Conservation (phyloP, 352 stramenopile species). For the Phytophthora citricola region DNA sequence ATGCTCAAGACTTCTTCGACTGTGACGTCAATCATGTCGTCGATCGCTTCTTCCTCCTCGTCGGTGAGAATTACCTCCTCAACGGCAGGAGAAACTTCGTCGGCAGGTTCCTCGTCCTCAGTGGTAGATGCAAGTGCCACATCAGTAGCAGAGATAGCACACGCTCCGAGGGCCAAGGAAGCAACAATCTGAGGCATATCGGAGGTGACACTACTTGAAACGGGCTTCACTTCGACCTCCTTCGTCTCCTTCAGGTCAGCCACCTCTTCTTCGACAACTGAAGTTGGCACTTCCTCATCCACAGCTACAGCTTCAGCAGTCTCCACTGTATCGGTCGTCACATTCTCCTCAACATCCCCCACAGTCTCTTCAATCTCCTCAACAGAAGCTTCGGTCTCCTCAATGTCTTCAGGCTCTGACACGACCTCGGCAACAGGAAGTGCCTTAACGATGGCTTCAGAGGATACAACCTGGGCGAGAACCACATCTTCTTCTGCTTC, state of each 20-base stretch:
- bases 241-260: no score
- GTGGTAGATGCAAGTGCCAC: not conserved
- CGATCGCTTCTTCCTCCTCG: conserved; percentile 15
- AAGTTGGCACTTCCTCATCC: not conserved
- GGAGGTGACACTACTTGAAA: not conserved
- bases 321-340: not conserved
- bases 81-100: not conserved
- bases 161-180: conserved; percentile 12
- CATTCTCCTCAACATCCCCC: not conserved
- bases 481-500: not conserved
- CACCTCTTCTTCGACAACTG: not conserved
- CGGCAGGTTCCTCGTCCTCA: not conserved
- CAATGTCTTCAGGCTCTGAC: not conserved
- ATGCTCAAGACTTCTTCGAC: conserved; percentile 19
- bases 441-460: not conserved
- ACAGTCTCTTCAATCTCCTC: not conserved
- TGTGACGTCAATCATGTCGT: conserved; percentile 12
- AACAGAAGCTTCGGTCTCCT: not conserved
- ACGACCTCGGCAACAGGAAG: conserved; percentile 7
- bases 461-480: not conserved
- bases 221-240: not conserved
- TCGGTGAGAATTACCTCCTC: conserved; percentile 5
- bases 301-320: not conserved
- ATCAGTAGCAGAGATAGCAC: not conserved
- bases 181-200: conserved; percentile 25